Evolutionary conservation across 371 early-diverging fungal species (phyloP).

Genomic region (Mucor irregularis): DNA sequence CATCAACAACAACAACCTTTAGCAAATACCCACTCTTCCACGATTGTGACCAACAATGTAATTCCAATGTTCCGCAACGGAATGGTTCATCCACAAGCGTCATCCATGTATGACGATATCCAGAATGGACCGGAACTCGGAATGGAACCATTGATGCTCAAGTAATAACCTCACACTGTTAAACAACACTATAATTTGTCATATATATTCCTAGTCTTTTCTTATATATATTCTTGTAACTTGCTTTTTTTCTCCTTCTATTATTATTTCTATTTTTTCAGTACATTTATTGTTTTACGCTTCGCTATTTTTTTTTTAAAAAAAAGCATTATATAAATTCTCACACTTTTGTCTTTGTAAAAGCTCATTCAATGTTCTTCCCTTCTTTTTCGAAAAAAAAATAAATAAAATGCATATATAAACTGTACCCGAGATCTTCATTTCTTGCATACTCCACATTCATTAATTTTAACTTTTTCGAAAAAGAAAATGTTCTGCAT

Average conservation of each 20-base stretch:
- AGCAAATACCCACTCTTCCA: conserved; percentile 24
- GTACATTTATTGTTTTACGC: too few species aligned
- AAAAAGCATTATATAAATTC: too few species aligned
- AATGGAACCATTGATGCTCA: conserved; percentile 33
- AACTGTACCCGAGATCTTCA: too few species aligned
- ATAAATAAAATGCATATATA: too few species aligned
- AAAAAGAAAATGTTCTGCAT: too few species aligned
- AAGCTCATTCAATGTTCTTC: too few species aligned
- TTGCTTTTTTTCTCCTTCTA: not conserved
- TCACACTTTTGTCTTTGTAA: too few species aligned
- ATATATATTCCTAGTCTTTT: conserved; percentile 1
- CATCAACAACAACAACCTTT: conserved; percentile 28
- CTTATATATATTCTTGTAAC: not conserved
- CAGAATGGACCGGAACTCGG: conserved; percentile 27
- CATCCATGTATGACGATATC: conserved; percentile 26
- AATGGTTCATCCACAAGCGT: conserved; percentile 22
- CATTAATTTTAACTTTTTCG: too few species aligned
- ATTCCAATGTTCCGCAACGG: conserved; percentile 26
- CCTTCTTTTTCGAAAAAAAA: too few species aligned
- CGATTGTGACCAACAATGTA: conserved; percentile 6
- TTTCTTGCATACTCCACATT: too few species aligned
- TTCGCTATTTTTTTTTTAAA: too few species aligned
- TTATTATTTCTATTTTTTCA: not conserved
- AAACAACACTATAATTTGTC: not conserved
- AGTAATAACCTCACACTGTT: conserved; percentile 10